Evolutionary conservation across 257 asterid genomes (phyloP), one percentile per base, ranked within the genome.

Genomic region (Plantago major): DNA sequence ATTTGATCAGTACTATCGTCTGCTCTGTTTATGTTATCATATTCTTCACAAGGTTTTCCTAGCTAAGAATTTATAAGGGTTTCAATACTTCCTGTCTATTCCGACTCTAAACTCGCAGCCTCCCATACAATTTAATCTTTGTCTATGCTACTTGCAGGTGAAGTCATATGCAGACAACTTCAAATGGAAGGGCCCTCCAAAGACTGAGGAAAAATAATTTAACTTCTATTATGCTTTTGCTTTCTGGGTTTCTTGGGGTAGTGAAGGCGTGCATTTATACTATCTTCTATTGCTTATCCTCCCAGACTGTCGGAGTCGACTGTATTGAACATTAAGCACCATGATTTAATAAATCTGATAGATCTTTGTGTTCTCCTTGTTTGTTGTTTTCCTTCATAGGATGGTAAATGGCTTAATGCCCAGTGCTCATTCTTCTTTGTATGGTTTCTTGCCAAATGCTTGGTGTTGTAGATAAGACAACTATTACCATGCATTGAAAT

Each of bases 111-210:
- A 3, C 37, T 5, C 5, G 37, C 37, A 30, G 4, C 37, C 37
- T 30, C 37, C 37, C 42, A 10, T 58, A n/a, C 33, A 33, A 16
- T 37, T 11, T 53, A 17, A 44, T 22, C 30, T 42, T 62, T 16
- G 42, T 43, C n/a, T 54, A 47, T 57, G 59, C 30, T 33, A 13
- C n/a, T 67, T 68, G 64, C 83, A 93, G 97, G 66, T 78, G 60
- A 93, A 81, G 79, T 62, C 97, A 17, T 89, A 93, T 53, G 96
- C 97, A 0, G 99, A 93, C 73, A 93, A 87, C 86, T 90, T 90
- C 85, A 90, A 87, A 77, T 90, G 90, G 94, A 89, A 89, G 83
- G 97, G 99, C 43, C 94, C 91, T 70, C 96, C 26, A n/a, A 71
- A 76, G 62, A 28, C 80, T 10, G 70, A 71, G 62, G 79, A 50